A percentile compares a stretch with the other conserved stretches of the same genome.
Evolutionary conservation across 352 stramenopile species (phyloP).

Genomic region (Thalassiosira exigua): DNA sequence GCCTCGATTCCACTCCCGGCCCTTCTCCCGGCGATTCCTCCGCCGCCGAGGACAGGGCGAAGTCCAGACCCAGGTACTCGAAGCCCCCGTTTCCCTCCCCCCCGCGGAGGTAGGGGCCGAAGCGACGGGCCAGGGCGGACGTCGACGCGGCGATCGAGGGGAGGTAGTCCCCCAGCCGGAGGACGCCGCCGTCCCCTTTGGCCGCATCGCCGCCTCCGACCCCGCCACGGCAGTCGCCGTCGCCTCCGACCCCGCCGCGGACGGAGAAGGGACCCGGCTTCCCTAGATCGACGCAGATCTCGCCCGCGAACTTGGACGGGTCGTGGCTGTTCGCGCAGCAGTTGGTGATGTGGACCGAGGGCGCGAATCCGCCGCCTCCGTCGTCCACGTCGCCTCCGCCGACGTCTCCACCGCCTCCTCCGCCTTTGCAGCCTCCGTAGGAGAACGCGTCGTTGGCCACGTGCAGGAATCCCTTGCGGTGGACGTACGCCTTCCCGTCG

Average conservation of each 20-base stretch:
- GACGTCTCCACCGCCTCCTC: background rate
- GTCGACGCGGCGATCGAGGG: constrained; percentile 70
- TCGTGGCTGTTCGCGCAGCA: constrained; percentile 83
- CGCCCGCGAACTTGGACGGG: constrained; percentile 69
- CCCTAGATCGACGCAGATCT: constrained; percentile 80
- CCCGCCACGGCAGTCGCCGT: background rate
- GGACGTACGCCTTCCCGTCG: constrained; percentile 70
- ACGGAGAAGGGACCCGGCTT: constrained; percentile 1
- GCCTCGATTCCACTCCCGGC: background rate
- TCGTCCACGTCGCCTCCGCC: background rate
- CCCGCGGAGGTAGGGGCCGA: constrained; percentile 65
- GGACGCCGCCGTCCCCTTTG: constrained; percentile 27
- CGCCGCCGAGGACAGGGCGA: constrained; percentile 66
- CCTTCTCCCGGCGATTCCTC: constrained; percentile 2
- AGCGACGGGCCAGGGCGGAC: constrained; percentile 46
- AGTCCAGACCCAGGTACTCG: constrained; percentile 83
- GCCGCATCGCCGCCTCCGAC: background rate
- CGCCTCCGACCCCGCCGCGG: background rate
- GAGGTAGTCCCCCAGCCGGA: constrained; percentile 70
- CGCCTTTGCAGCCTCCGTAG: too few relatives aligned
- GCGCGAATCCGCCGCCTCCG: constrained; percentile 43
- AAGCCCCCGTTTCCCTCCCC: constrained; percentile 76
- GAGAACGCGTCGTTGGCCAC: constrained; percentile 80
- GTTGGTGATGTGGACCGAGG: constrained; percentile 82
- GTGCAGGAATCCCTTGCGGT: constrained; percentile 76